Percentiles rank a stretch among this genome's conserved stretches.
Conservation (phyloP, 2,329 filamentous ascomycete species). For the Colletotrichum sp. region DNA sequence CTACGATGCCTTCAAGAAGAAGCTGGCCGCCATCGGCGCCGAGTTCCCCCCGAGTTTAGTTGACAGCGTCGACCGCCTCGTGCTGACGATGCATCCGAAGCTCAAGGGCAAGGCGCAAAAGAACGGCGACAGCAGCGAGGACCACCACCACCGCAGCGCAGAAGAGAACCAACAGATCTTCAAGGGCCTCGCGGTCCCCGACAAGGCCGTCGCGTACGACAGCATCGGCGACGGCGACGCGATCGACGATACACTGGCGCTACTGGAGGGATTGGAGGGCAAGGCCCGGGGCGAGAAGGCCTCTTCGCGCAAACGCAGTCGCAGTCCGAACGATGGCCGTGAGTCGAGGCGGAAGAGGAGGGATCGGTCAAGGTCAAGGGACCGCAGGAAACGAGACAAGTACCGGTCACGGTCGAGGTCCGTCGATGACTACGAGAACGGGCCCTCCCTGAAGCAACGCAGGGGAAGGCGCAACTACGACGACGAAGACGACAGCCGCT, state of each 20-base stretch:
- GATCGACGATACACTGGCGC: constrained; percentile 90
- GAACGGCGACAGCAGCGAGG: constrained; percentile 41
- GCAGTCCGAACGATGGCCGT: constrained; percentile 58
- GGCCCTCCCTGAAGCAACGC: constrained; percentile 27
- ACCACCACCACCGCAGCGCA: constrained; percentile 41
- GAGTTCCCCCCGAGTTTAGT: constrained; percentile 86
- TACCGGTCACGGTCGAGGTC: constrained; percentile 43
- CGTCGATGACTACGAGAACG: constrained; percentile 54
- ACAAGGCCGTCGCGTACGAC: constrained; percentile 60
- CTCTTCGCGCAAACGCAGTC: constrained; percentile 60
- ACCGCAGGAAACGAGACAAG: constrained; percentile 40
- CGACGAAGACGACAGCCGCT: constrained; percentile 60
- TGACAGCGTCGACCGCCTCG: constrained; percentile 88
- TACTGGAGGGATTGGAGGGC: constrained; percentile 84
- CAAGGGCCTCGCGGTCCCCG: constrained; percentile 85
- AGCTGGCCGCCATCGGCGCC: constrained; percentile 77
- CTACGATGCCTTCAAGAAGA: constrained; percentile 75
- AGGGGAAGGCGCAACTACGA: constrained; percentile 45
- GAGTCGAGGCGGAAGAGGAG: constrained; percentile 47
- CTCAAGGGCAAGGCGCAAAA: constrained; percentile 66
- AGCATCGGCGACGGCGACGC: constrained; percentile 58
- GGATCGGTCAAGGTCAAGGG: constrained; percentile 46
- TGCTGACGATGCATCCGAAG: constrained; percentile 89
- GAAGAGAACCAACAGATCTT: constrained; percentile 88
- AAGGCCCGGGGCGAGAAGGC: constrained; percentile 56